phyloP scores from a whole-genome alignment of 1,284 basidiomycete genomes.

The Ganoderma resinaceum region DNA sequence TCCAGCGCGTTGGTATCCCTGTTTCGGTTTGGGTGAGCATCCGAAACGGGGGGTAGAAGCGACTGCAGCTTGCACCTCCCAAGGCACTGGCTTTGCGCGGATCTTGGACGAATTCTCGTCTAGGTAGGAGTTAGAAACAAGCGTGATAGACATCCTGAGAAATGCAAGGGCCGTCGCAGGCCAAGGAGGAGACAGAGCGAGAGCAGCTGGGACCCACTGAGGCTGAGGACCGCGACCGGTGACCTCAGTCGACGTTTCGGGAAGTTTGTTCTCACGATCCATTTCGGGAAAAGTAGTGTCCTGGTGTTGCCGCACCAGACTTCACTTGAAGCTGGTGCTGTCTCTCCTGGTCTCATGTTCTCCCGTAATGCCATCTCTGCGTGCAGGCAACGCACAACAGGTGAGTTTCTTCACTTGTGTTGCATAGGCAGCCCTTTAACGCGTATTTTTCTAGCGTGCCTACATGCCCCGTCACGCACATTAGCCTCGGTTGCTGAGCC shows the following conservation, averaged over 20 bases:
- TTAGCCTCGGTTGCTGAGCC: slow-evolving; percentile 39
- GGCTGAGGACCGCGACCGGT: slow-evolving; percentile 20
- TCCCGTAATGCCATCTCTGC: slow-evolving; percentile 43
- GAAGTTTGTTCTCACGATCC: slow-evolving; percentile 22
- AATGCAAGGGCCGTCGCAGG: slow-evolving; percentile 4
- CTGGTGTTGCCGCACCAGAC: slow-evolving; percentile 10
- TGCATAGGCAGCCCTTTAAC: neutral
- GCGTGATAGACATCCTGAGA: slow-evolving; percentile 74
- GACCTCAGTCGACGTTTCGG: slow-evolving; percentile 25
- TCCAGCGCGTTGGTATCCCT: slow-evolving; percentile 93
- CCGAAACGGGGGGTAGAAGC: slow-evolving; percentile 10
- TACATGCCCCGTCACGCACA: slow-evolving; percentile 35
- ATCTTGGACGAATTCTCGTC: slow-evolving; percentile 90
- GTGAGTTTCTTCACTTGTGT: slow-evolving; percentile 29
- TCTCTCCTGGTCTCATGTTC: slow-evolving; percentile 41
- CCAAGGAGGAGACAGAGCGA: slow-evolving; percentile 11
- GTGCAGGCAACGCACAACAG: slow-evolving; percentile 42
- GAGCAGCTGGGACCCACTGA: neutral
- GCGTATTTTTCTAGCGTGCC: slow-evolving; percentile 26
- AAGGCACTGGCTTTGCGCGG: slow-evolving; percentile 90
- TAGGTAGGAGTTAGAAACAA: slow-evolving; percentile 89
- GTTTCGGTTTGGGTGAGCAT: slow-evolving; percentile 46
- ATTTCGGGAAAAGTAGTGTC: slow-evolving; percentile 21
- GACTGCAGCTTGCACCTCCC: slow-evolving; percentile 74
- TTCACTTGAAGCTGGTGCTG: slow-evolving; percentile 27